Conservation (phyloP, 2,329 filamentous ascomycete species). For the Knufia petricola region DNA sequence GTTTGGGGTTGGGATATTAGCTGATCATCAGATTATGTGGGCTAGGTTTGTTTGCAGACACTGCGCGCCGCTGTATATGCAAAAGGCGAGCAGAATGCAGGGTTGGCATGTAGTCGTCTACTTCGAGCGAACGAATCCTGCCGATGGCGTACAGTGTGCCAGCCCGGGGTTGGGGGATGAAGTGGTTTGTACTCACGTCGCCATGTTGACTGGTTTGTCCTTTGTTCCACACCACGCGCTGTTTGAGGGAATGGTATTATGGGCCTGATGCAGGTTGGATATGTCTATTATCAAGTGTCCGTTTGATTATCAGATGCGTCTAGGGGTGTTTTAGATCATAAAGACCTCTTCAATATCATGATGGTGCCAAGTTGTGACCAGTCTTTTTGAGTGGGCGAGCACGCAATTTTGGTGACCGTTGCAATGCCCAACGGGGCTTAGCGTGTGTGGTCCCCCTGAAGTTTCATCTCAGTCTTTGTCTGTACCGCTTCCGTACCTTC, state of each 20-base stretch:
- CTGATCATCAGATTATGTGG: conserved; percentile 7
- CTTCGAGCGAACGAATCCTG: conserved; percentile 4
- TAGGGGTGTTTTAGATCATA: too few relatives aligned
- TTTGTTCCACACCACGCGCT: neutral
- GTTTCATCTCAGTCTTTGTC: too few relatives aligned
- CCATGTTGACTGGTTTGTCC: conserved; percentile 24
- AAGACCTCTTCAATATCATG: neutral
- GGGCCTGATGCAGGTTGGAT: neutral
- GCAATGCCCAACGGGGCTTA: neutral
- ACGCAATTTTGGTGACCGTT: neutral
- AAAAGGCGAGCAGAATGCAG: neutral
- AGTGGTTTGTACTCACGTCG: conserved; percentile 29
- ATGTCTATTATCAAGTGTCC: too few relatives aligned
- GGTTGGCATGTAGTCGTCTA: neutral
- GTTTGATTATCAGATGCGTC: too few relatives aligned
- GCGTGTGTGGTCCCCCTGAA: neutral
- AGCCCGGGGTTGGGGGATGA: conserved; percentile 5
- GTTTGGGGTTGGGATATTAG: conserved; percentile 1
- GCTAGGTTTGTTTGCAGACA: too few relatives aligned
- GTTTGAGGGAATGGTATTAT: neutral
- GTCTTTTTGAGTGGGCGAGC: neutral
- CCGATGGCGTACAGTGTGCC: neutral
- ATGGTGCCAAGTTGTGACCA: neutral
- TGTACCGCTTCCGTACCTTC: too few relatives aligned
- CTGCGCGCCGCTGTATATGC: conserved; percentile 16